Evolutionary conservation across 306 rosid species (phyloP), one percentile per base, ranked within the genome.

Genomic region (Medicago arabica): DNA sequence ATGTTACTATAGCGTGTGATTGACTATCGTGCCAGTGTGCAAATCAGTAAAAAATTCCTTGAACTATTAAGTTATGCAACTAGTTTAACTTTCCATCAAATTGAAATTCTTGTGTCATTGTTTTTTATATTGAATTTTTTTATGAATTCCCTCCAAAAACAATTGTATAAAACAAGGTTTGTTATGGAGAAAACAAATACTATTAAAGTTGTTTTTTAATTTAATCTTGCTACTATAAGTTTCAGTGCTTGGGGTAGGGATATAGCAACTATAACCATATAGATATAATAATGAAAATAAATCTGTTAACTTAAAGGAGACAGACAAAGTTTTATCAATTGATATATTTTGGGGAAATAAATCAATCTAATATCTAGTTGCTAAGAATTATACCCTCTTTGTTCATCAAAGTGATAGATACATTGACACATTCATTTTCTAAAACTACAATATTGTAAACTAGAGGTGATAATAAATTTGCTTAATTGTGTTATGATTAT

Each of bases 331-430:
- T 47, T 19, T 67, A 21, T 69, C 17, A 69, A 61, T 50, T 49
- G 60, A 49, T 46, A 17, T 67, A 46, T 46, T 67, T 67, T 43
- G 53, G 71, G 60, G 49, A 51, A 36, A 70, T 16, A 51, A 34
- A 51, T 34, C 62, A 70, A 50, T 51, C 34, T 8, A 70, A 34
- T 34, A 50, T 31, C 34, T 17, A 13, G 43, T 8, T 6, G 16
- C 3, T 2, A 14, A 13, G 11, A 36, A 4, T n/a, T 34, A 62
- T n/a, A 62, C 68, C 49, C 16, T 64, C 53, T 65, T 65, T 34
- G 34, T 65, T 65, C 16, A 5, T 5, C 40, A 65, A 18, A 65
- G 5, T 11, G 16, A 12, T 18, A 13, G 9, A 44, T 44, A 12
- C 14, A 3, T 25, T 44, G 57, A 68, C 50, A 46, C 72, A 23